Base-by-base conservation (phyloP, 768 basidiomycete species). In the Trametes coccinea region DNA sequence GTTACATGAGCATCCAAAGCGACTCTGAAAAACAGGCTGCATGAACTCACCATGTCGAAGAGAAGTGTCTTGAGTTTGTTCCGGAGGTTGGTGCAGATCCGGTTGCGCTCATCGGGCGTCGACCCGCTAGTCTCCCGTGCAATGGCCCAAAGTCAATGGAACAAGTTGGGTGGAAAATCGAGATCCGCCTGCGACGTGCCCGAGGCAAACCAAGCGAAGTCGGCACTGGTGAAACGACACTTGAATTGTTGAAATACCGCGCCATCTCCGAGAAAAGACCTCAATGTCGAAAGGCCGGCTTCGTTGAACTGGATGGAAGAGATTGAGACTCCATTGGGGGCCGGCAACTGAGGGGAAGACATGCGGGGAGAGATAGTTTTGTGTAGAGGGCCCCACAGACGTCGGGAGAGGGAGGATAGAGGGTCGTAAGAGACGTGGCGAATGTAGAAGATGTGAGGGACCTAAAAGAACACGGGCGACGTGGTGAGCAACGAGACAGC, bases 181-280 rank as follows among this genome's bases (percentile, higher is more conserved):
- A 47, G 51, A 6, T 47, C 37, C 37, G 44, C 59, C 33, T 54
- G 47, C 34, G 53, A 34, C 51, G 31, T 22, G 33, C 52, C 59
- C 2, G 52, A 44, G 34, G 30, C 17, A 22, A 60, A 48, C 43
- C 41, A 60, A 17, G 48, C 51, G 3, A 60, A 1, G 45, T 45
- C 51, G 11, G 52, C 45, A 9, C 8, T 31, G 39, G 53, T 44
- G 52, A 60, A 60, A 2, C 47, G 40, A 14, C 10, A 2, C 17
- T n/a, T 8, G 45, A 22, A 53, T n/a, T 44, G 31, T 16, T 29
- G 34, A 14, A 53, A 60, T 4, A 53, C 22, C 2, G n/a, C 37
- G 37, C 22, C 51, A 2, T 41, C 17, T 3, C 51, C 51, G 6
- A 53, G 37, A 22, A 6, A 53, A 2, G 22, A 11, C 4, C 51